phyloP scores from a whole-genome alignment of 345 rosid genomes.

The Boechera divaricarpa region DNA sequence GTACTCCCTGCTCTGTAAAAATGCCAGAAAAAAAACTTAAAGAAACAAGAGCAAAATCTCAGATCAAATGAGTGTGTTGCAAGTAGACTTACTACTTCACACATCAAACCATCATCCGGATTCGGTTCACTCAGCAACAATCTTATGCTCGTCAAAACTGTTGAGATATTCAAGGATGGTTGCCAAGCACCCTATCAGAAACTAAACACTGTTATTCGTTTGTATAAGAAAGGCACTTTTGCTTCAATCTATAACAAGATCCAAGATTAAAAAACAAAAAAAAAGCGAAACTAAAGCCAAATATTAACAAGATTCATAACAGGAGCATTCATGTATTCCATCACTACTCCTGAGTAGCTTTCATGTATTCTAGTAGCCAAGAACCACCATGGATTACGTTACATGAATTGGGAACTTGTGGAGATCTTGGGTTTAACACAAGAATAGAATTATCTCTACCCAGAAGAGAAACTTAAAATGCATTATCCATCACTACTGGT shows the following conservation, averaged over 20 bases:
- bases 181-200: slow-evolving; percentile 82
- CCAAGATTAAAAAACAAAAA: too few species aligned
- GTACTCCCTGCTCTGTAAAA: slow-evolving; percentile 74
- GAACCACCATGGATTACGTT: background rate
- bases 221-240: background rate
- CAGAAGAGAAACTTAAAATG: too few species aligned
- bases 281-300: background rate
- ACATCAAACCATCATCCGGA: slow-evolving; percentile 86
- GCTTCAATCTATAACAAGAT: background rate
- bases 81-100: slow-evolving; percentile 66
- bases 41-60: background rate
- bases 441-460: too few species aligned
- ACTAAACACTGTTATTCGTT: slow-evolving; percentile 23
- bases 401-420: too few species aligned
- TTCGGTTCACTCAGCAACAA: slow-evolving; percentile 79
- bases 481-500: too few species aligned
- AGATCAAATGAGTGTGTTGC: slow-evolving; percentile 7
- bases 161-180: slow-evolving; percentile 84
- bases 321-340: background rate
- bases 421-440: too few species aligned
- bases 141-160: slow-evolving; percentile 72
- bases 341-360: background rate
- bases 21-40: background rate
- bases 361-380: background rate
- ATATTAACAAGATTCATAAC: background rate